Evolutionary conservation across 2,329 filamentous ascomycete genomes (phyloP).

Genomic region (Trichoderma sp.): DNA sequence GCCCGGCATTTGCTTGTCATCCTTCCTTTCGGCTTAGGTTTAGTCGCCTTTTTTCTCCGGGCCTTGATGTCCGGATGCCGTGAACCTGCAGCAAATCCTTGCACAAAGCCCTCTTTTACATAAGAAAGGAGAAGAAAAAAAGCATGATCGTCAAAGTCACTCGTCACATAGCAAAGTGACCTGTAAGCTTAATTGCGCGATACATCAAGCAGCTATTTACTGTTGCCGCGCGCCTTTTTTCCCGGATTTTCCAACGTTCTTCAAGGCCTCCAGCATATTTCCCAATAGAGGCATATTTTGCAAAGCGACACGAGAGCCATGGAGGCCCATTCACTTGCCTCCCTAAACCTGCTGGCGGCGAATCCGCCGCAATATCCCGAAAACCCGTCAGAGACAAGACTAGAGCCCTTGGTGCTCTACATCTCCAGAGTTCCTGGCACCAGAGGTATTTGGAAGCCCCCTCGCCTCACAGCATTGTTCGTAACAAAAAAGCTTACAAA

Average conservation of each 20-base stretch:
- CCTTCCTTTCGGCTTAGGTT: neutral
- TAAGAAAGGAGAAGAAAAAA: neutral
- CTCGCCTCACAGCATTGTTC: conserved; percentile 11
- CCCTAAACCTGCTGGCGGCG: conserved; percentile 76
- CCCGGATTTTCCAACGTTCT: neutral
- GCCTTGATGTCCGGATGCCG: neutral
- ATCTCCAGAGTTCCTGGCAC: conserved; percentile 92
- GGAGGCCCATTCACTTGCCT: conserved; percentile 81
- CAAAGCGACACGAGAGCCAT: conserved; percentile 39
- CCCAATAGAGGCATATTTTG: conserved; percentile 4
- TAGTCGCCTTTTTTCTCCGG: neutral
- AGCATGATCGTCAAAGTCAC: neutral
- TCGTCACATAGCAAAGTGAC: neutral
- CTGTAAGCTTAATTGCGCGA: neutral
- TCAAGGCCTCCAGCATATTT: neutral
- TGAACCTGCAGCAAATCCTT: conserved; percentile 9
- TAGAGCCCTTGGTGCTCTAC: conserved; percentile 79
- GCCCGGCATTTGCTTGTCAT: neutral
- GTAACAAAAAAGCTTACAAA: conserved; percentile 22
- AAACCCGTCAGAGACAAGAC: conserved; percentile 68
- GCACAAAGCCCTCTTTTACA: neutral
- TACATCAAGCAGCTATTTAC: neutral
- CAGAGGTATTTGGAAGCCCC: conserved; percentile 59
- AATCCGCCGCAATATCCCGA: conserved; percentile 86
- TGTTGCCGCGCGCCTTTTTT: neutral